Conservation (phyloP, 2,329 filamentous ascomycete genomes). For the Alternaria sp. region DNA sequence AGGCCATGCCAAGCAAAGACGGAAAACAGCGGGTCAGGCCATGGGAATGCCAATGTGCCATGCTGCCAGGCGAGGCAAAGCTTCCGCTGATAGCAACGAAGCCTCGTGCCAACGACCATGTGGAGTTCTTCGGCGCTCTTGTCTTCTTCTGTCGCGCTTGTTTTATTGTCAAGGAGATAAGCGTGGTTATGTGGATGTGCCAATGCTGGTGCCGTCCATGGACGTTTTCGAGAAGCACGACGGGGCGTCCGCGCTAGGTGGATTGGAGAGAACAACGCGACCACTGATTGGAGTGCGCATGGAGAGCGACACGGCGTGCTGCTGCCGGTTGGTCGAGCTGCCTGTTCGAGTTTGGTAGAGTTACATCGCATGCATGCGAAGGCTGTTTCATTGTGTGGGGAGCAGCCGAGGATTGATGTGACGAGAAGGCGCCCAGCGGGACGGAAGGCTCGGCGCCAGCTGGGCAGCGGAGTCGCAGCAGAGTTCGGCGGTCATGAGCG, state of each 20-base stretch:
- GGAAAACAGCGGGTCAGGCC: constrained; percentile 1
- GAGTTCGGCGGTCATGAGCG: background rate
- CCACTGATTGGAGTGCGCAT: background rate
- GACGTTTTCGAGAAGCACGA: background rate
- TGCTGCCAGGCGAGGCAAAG: constrained; percentile 5
- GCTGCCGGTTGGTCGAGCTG: constrained; percentile 17
- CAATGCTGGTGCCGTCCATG: background rate
- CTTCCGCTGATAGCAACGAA: constrained; percentile 7
- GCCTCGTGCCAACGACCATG: constrained; percentile 1
- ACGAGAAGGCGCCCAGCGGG: constrained; percentile 10
- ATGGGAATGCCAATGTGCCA: background rate
- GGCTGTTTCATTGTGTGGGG: constrained; percentile 13
- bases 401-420: constrained; percentile 7
- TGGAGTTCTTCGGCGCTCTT: constrained; percentile 6
- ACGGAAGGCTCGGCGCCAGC: constrained; percentile 20
- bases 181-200: background rate
- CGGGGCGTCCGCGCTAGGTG: background rate
- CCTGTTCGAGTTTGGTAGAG: constrained; percentile 21
- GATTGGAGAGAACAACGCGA: background rate
- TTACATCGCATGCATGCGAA: constrained; percentile 4
- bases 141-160: constrained; percentile 2
- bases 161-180: background rate
- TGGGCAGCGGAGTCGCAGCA: constrained; percentile 12
- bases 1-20: constrained; percentile 2
- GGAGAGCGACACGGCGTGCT: background rate